Conservation (phyloP, 371 early-diverging fungal genomes). For the Parasitella parasitica region DNA sequence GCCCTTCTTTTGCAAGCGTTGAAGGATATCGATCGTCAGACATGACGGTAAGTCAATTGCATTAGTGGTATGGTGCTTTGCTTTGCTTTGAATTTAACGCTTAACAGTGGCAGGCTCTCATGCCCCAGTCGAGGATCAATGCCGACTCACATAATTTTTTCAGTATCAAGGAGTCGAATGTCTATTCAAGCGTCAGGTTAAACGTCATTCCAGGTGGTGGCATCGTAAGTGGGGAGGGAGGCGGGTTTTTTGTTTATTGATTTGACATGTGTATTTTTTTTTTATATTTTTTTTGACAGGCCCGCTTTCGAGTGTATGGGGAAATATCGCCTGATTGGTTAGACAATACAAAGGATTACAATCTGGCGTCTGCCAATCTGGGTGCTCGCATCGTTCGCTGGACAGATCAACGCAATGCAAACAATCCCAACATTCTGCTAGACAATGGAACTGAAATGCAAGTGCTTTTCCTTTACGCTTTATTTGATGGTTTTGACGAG, state of each 20-base stretch:
- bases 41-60: not conserved
- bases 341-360: slow-evolving; percentile 38
- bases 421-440: slow-evolving; percentile 65
- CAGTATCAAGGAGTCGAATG: slow-evolving; percentile 22
- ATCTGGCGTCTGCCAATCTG: slow-evolving; percentile 70
- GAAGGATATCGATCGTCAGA: slow-evolving; percentile 1
- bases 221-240: slow-evolving; percentile 59
- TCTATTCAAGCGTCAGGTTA: slow-evolving; percentile 66
- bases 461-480: not conserved
- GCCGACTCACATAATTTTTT: slow-evolving; percentile 67
- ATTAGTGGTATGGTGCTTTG: no score
- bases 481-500: not conserved
- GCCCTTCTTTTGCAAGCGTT: slow-evolving; percentile 37
- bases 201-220: slow-evolving; percentile 85
- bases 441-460: slow-evolving; percentile 51
- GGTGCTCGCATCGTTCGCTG: slow-evolving; percentile 72
- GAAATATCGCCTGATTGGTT: slow-evolving; percentile 59
- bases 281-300: slow-evolving; percentile 25
- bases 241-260: not conserved
- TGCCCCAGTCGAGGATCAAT: slow-evolving; percentile 58
- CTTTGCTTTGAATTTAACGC: no score
- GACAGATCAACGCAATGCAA: slow-evolving; percentile 69
- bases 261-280: not conserved
- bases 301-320: slow-evolving; percentile 79
- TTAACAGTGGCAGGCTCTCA: slow-evolving; percentile 65